A percentile compares a stretch with the other conserved stretches of the same genome.
These are phyloP conservation scores for Dichotomocladium elegans DNA, from an alignment of 371 early-diverging fungal species.

Conservation along the genomic window DNA sequence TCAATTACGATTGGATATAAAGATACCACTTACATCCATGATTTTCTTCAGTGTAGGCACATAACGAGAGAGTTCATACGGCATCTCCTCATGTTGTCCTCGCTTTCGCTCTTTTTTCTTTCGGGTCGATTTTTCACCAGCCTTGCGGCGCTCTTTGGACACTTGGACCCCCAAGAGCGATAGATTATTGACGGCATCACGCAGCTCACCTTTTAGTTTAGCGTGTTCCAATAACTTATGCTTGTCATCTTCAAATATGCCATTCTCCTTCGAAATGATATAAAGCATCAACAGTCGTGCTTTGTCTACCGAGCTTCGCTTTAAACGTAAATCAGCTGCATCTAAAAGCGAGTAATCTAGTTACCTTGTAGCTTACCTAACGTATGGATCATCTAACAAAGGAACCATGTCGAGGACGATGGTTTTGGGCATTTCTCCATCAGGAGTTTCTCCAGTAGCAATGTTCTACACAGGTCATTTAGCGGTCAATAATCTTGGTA, in stretches of 20 bases:
- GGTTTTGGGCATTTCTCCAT: conserved; percentile 76
- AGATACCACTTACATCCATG: conserved; percentile 32
- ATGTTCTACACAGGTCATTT: conserved; percentile 57
- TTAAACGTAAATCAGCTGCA: no score
- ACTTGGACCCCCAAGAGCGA: conserved; percentile 60
- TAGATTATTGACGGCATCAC: conserved; percentile 76
- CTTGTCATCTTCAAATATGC: conserved; percentile 68
- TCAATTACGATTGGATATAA: not conserved
- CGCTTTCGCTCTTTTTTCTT: conserved; percentile 27
- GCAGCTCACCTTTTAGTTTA: conserved; percentile 58
- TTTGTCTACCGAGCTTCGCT: conserved; percentile 65
- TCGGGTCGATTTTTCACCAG: conserved; percentile 23
- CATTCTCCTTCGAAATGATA: conserved; percentile 69
- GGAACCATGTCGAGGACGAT: conserved; percentile 87
- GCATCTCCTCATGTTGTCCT: conserved; percentile 38
- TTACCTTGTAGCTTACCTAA: conserved; percentile 30
- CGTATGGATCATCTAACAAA: conserved; percentile 65
- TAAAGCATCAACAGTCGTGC: conserved; percentile 85
- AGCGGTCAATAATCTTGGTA: not conserved
- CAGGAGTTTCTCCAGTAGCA: conserved; percentile 84
- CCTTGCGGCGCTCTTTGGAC: conserved; percentile 23
- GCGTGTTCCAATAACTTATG: conserved; percentile 73
- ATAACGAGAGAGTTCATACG: conserved; percentile 70
- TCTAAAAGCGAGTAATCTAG: no score
- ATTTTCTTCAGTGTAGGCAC: conserved; percentile 55